Evolutionary conservation across 2,329 filamentous ascomycete species (phyloP), one percentile per base, ranked within the genome.

Genomic region (Xylariaceae sp.): DNA sequence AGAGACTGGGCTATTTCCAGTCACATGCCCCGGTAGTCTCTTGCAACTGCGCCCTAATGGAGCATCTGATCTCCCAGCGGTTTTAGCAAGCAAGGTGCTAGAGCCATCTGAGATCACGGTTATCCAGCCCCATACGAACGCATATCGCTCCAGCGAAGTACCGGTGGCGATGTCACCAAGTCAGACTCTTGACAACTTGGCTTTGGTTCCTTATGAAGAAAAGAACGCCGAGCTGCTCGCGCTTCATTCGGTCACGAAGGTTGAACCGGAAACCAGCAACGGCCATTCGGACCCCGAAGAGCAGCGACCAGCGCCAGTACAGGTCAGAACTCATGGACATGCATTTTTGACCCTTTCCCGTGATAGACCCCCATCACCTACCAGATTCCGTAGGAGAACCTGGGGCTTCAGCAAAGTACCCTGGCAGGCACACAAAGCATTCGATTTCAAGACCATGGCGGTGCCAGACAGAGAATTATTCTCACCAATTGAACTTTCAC

Each of bases 51-150:
- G 41, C 9, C 51, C 63, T 2, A 50, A 34, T 7, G 13, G 11
- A 2, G 2, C 10, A n/a, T 52, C 45, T 2, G 58, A 66, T 1
- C 77, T 78, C 53, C 68, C 66, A 9, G 69, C 77, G 1, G 51
- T 65, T 1, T 75, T 77, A 41, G 4, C 11, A 41, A 41, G 37
- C 9, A 41, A 41, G 37, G 37, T 41, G 9, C 37, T 41, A n/a
- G 5, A 45, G 10, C 41, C 5, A 6, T 15, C 13, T 45, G 10
- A 13, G 41, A 6, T n/a, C 13, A n/a, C 13, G 41, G 41, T 6
- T n/a, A 2, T n/a, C 11, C 9, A 45, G 13, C 13, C 5, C 5
- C n/a, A 11, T 45, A 15, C 11, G 41, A 45, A 45, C 5, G 41
- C 3, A n/a, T 45, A 3, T n/a, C n/a, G 6, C 41, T 15, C 41